These are phyloP conservation scores for Saturnispora ahearnii DNA, from an alignment of 805 yeast genomes.

Conservation along the genomic window DNA sequence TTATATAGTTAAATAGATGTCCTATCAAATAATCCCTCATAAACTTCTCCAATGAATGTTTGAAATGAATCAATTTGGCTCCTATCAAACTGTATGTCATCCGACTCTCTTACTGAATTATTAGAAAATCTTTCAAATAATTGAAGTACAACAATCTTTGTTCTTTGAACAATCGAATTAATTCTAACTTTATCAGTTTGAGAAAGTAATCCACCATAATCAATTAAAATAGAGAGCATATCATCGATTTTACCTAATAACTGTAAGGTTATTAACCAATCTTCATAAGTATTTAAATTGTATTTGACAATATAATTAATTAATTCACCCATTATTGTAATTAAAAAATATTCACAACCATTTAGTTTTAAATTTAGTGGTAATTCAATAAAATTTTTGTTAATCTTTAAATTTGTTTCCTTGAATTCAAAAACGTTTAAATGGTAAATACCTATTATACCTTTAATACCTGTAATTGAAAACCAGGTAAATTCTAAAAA, in stretches of 20 bases:
- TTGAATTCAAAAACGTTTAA: constrained; percentile 11
- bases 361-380: constrained; percentile 6
- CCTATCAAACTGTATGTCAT: constrained; percentile 6
- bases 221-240: constrained; percentile 24
- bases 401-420: neutral
- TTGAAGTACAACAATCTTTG: constrained; percentile 21
- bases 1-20: constrained; percentile 21
- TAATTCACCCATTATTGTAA: constrained; percentile 57
- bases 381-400: neutral
- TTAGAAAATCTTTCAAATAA: constrained; percentile 24
- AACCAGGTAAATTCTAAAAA: constrained; percentile 54
- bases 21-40: constrained; percentile 29
- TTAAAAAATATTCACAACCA: constrained; percentile 55
- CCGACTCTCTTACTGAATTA: neutral
- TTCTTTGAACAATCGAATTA: constrained; percentile 25
- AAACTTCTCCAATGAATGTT: constrained; percentile 26
- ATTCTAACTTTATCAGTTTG: constrained; percentile 29
- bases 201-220: constrained; percentile 18
- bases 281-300: constrained; percentile 15
- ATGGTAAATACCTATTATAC: constrained; percentile 18
- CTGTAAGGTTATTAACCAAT: constrained; percentile 17
- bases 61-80: constrained; percentile 14
- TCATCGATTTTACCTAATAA: constrained; percentile 26
- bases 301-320: constrained; percentile 48
- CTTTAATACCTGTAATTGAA: constrained; percentile 35